Percentiles rank a stretch among this genome's conserved stretches.
Conservation (phyloP, 352 stramenopile species). For the Globisporangium irregulare region DNA sequence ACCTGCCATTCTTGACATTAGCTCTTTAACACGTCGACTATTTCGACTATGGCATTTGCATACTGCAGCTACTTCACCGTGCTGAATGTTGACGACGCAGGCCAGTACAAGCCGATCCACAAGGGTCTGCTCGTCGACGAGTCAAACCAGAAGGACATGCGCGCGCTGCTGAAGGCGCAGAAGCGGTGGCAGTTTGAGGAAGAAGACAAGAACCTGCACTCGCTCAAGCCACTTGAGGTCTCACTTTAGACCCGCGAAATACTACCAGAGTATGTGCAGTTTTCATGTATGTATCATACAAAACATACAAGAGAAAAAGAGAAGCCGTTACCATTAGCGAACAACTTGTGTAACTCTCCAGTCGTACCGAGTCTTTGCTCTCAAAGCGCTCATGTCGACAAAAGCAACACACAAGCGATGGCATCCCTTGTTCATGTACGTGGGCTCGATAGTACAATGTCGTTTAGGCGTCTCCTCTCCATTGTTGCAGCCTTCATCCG, state of each 20-base stretch:
- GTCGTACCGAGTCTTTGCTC: no score
- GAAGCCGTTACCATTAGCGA: neutral
- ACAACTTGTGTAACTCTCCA: neutral
- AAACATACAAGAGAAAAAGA: neutral
- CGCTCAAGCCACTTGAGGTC: conserved; percentile 48
- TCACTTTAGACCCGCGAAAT: conserved; percentile 16
- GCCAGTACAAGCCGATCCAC: conserved; percentile 55
- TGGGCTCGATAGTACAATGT: neutral
- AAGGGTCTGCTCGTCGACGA: conserved; percentile 56
- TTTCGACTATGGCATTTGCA: neutral
- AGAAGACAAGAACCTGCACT: conserved; percentile 56
- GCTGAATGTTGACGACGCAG: conserved; percentile 55
- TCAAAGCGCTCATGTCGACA: neutral
- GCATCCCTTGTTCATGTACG: neutral
- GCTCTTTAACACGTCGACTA: neutral
- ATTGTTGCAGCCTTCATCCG: no score
- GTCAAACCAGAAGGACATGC: conserved; percentile 63
- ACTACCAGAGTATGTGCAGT: neutral
- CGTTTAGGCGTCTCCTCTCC: no score
- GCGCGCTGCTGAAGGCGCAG: conserved; percentile 63
- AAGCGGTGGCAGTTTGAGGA: conserved; percentile 70
- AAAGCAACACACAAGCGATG: neutral
- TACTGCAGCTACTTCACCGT: conserved; percentile 56
- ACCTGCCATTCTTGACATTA: neutral
- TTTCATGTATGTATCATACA: neutral